These are phyloP conservation scores for Urtica urens DNA, from an alignment of 306 rosid species.

Conservation along the genomic window DNA sequence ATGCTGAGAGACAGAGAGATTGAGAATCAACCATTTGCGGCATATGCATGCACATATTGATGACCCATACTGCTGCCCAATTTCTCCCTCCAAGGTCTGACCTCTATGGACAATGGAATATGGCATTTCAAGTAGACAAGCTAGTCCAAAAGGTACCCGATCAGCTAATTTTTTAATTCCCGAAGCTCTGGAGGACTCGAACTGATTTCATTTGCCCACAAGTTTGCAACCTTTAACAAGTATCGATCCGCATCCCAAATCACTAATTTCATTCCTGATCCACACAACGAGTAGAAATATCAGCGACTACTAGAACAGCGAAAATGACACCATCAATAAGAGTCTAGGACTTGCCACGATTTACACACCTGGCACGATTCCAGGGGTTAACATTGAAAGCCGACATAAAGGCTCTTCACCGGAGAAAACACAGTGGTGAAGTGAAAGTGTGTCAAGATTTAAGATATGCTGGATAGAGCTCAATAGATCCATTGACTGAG, in stretches of 20 bases:
- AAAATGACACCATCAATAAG: neutral
- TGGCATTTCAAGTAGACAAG: neutral
- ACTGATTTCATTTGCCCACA: slow-evolving; percentile 73
- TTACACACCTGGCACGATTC: slow-evolving; percentile 53
- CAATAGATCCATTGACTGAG: slow-evolving; percentile 33
- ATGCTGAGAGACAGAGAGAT: no score
- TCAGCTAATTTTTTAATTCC: slow-evolving; percentile 17
- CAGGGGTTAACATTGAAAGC: slow-evolving; percentile 54
- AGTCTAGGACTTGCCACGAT: neutral
- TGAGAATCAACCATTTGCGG: no score
- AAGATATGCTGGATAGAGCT: slow-evolving; percentile 50
- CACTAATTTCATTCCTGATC: slow-evolving; percentile 55
- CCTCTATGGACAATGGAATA: no score
- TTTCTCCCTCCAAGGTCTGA: no score
- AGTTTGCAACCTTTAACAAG: slow-evolving; percentile 57
- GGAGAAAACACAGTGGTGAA: slow-evolving; percentile 35
- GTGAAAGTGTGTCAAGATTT: slow-evolving; percentile 42
- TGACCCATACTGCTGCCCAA: no score
- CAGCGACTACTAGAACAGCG: neutral
- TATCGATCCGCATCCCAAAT: slow-evolving; percentile 62
- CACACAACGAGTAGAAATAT: slow-evolving; percentile 10
- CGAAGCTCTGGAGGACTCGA: slow-evolving; percentile 40
- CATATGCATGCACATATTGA: no score
- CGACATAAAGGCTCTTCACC: slow-evolving; percentile 49
- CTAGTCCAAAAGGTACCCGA: no score